Percentiles rank a stretch among this genome's conserved stretches.
phyloP scores from a whole-genome alignment of 2,329 filamentous ascomycete species.

The Mycocentrospora acerina region DNA sequence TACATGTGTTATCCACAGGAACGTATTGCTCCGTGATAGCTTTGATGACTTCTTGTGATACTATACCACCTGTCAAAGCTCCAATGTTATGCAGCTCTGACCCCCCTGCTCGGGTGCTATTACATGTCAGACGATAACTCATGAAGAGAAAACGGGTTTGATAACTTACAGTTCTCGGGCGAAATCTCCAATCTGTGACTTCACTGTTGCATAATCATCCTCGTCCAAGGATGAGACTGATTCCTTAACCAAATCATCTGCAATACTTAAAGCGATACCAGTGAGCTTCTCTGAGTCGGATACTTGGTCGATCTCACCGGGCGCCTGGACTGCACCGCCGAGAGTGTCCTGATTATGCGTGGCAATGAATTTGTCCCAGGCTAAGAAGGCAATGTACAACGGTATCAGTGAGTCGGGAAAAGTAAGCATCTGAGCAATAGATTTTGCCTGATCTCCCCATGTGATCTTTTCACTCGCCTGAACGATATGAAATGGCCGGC shows the following conservation, averaged over 20 bases:
- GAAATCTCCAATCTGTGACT: slow-evolving; percentile 38
- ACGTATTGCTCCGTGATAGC: slow-evolving; percentile 70
- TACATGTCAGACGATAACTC: slow-evolving; percentile 7
- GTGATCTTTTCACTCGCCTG: slow-evolving; percentile 45
- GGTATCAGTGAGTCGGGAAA: slow-evolving; percentile 50
- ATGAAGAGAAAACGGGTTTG: not conserved
- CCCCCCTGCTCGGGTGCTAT: slow-evolving; percentile 69
- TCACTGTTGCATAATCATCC: slow-evolving; percentile 43
- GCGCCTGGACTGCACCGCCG: slow-evolving; percentile 36
- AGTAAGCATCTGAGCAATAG: slow-evolving; percentile 45
- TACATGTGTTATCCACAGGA: slow-evolving; percentile 63
- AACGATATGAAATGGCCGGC: slow-evolving; percentile 55
- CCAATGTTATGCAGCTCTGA: slow-evolving; percentile 93
- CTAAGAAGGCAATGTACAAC: slow-evolving; percentile 54
- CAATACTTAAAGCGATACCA: slow-evolving; percentile 46
- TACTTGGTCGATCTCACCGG: slow-evolving; percentile 38
- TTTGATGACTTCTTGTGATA: slow-evolving; percentile 97
- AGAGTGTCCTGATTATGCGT: slow-evolving; percentile 42
- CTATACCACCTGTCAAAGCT: slow-evolving; percentile 82
- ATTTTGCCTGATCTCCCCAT: slow-evolving; percentile 53
- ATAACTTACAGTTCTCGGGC: slow-evolving; percentile 48
- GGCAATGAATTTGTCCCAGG: slow-evolving; percentile 50
- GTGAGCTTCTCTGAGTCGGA: slow-evolving; percentile 44
- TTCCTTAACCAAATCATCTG: slow-evolving; percentile 47
- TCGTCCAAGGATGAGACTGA: slow-evolving; percentile 45